phyloP scores from a whole-genome alignment of 2,329 filamentous ascomycete species.

The Cryphonectria radicalis region DNA sequence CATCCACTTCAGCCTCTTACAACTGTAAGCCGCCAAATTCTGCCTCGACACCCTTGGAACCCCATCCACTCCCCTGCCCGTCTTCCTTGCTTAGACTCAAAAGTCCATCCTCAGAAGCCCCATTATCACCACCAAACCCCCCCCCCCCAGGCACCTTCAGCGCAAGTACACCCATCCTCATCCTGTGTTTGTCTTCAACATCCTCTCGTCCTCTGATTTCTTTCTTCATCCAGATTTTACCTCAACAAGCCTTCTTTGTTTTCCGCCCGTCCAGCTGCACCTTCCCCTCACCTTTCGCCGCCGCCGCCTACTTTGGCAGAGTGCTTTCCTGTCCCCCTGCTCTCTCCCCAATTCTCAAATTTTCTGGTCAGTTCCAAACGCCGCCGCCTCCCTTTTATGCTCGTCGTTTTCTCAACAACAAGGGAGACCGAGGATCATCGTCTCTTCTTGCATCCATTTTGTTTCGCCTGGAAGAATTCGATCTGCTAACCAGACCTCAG shows the following conservation, averaged over 20 bases:
- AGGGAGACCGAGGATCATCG: neutral
- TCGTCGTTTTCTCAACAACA: neutral
- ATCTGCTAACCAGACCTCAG: neutral
- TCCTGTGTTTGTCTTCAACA: neutral
- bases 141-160: neutral
- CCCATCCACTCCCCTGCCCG: neutral
- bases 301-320: neutral
- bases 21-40: conserved; percentile 8
- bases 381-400: neutral
- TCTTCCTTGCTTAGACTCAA: conserved; percentile 1
- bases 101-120: conserved; percentile 8
- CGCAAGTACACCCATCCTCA: neutral
- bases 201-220: neutral
- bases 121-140: conserved; percentile 5
- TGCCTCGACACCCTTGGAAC: neutral
- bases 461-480: neutral
- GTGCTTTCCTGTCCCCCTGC: neutral
- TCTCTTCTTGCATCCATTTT: neutral
- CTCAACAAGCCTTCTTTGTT: neutral
- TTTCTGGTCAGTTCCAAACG: conserved; percentile 17
- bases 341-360: conserved; percentile 1
- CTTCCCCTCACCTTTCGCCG: neutral
- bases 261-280: neutral
- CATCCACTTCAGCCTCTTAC: conserved; percentile 28
- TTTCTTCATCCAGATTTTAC: neutral